Evolutionary conservation across 202 grass and related monocot genomes (phyloP).

Genomic region (Miscanthus sacchariflorus): DNA sequence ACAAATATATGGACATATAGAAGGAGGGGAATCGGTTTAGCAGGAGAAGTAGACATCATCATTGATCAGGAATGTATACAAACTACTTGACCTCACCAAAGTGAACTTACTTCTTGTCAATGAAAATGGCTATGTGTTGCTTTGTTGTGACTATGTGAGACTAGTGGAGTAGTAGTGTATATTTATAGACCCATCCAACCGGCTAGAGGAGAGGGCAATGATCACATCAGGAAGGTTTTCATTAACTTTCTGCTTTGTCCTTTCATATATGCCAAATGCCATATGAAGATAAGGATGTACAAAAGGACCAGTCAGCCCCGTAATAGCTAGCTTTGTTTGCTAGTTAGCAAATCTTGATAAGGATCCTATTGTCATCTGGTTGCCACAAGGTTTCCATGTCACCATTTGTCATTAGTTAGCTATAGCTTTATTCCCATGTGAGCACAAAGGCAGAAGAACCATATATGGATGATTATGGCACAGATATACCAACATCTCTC

Average conservation of each 20-base stretch:
- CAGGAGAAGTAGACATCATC: neutral
- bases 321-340: neutral
- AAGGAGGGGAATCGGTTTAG: neutral
- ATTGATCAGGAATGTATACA: neutral
- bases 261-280: neutral
- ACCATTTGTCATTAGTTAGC: neutral
- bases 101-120: neutral
- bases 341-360: neutral
- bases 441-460: neutral
- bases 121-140: neutral
- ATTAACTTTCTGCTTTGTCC: neutral
- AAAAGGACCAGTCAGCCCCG: neutral
- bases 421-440: neutral
- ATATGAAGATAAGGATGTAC: neutral
- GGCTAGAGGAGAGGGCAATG: neutral
- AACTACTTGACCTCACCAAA: neutral
- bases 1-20: neutral
- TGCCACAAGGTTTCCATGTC: neutral
- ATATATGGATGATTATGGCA: neutral
- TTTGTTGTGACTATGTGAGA: neutral
- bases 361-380: neutral
- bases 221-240: neutral
- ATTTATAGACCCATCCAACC: neutral
- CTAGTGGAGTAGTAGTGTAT: neutral
- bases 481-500: neutral